Evolutionary conservation across 164 flowering plant species (phyloP).

Genomic region (Nymphaea thermarum): DNA sequence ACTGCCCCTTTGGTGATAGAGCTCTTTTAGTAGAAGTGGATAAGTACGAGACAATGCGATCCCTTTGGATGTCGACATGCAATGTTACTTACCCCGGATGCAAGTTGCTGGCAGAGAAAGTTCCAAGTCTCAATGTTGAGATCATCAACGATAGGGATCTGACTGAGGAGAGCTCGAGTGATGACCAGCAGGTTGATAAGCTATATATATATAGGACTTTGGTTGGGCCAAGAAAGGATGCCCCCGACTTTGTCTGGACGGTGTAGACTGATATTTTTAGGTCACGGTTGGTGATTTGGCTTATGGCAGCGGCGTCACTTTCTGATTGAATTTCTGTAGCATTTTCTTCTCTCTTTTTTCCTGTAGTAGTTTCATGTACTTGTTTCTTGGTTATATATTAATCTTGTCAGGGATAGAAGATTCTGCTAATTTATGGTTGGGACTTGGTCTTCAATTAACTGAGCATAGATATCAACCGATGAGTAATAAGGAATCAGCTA

Average conservation of each 20-base stretch:
- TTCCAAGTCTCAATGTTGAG: conserved; percentile 82
- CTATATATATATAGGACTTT: conserved; percentile 71
- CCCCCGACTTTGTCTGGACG: conserved; percentile 60
- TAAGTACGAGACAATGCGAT: conserved; percentile 99
- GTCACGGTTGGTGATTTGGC: too few relatives aligned
- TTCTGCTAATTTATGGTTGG: too few relatives aligned
- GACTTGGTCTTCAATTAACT: too few relatives aligned
- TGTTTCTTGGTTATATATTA: too few relatives aligned
- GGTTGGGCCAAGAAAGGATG: conserved; percentile 60
- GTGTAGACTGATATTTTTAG: neutral
- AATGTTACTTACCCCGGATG: conserved; percentile 71
- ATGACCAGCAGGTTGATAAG: conserved; percentile 55
- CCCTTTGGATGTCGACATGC: conserved; percentile 99
- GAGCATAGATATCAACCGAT: too few relatives aligned
- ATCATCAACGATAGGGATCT: conserved; percentile 47
- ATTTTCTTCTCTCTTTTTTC: too few relatives aligned
- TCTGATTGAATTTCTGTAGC: too few relatives aligned
- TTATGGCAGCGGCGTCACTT: too few relatives aligned
- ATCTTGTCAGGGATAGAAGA: too few relatives aligned
- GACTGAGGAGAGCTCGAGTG: conserved; percentile 21
- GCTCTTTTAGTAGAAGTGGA: conserved; percentile 70
- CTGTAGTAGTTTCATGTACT: too few relatives aligned
- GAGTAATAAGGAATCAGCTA: too few relatives aligned
- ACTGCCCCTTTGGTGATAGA: conserved; percentile 68
- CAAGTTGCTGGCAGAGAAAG: conserved; percentile 56